Evolutionary conservation across 768 basidiomycete genomes (phyloP).

Genomic region (Auricularia sp.): DNA sequence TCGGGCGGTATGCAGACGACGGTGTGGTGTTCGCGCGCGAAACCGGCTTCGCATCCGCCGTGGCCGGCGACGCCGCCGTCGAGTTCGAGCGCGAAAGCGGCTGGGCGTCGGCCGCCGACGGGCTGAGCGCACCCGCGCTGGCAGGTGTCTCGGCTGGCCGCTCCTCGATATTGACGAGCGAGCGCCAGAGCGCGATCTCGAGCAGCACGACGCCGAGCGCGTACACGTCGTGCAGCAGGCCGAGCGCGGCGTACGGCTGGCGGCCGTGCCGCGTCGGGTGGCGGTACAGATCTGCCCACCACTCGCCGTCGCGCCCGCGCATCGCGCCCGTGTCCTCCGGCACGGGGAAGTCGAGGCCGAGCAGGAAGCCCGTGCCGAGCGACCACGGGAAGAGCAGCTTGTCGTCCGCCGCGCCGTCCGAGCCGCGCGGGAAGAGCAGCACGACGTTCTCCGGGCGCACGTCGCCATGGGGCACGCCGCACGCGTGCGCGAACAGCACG

Average conservation of each 20-base stretch:
- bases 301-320: neutral
- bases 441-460: slow-evolving; percentile 4
- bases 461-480: neutral
- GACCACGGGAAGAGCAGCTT: neutral
- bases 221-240: slow-evolving; percentile 3
- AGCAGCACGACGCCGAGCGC: slow-evolving; percentile 1
- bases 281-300: slow-evolving; percentile 1
- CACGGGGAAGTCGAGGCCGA: slow-evolving; percentile 2
- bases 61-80: too few relatives aligned
- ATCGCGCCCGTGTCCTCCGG: neutral
- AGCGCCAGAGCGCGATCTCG: slow-evolving; percentile 5
- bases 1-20: neutral
- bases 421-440: neutral
- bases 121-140: neutral
- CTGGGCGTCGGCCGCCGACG: too few relatives aligned
- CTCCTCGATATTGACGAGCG: neutral
- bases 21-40: neutral
- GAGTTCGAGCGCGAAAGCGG: too few relatives aligned
- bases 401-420: neutral
- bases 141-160: neutral
- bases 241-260: neutral
- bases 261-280: neutral
- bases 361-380: neutral
- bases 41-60: neutral
- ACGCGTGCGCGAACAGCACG: neutral